Conservation (phyloP, 2,329 filamentous ascomycete species). For the Lachnellula hyalina region DNA sequence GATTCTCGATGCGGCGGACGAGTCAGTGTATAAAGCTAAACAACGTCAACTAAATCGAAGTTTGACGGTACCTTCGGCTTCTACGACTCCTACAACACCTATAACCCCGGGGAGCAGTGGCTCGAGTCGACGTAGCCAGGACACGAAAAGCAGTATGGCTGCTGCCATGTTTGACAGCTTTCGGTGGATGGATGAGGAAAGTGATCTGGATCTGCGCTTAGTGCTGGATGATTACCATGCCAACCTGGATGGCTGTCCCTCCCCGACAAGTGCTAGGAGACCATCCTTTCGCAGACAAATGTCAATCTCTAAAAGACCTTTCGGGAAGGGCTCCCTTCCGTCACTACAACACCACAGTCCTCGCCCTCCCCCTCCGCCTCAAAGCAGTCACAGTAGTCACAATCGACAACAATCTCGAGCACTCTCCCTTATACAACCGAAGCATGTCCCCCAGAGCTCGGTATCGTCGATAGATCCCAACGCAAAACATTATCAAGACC, state of each 20-base stretch:
- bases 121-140: conserved; percentile 11
- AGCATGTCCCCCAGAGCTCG: conserved; percentile 36
- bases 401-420: conserved; percentile 46
- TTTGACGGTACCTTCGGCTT: conserved; percentile 20
- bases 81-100: conserved; percentile 23
- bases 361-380: conserved; percentile 23
- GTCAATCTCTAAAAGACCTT: conserved; percentile 63
- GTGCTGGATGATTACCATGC: conserved; percentile 66
- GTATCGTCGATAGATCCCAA: conserved; percentile 58
- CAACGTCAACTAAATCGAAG: conserved; percentile 35
- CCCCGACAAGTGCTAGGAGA: conserved; percentile 41
- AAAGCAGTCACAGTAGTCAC: conserved; percentile 16
- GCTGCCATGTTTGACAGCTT: conserved; percentile 57
- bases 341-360: conserved; percentile 24
- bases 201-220: conserved; percentile 62
- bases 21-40: conserved; percentile 47
- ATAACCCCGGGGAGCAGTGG: conserved; percentile 19
- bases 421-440: conserved; percentile 47
- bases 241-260: conserved; percentile 48
- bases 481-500: conserved; percentile 83
- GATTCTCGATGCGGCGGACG: conserved; percentile 53
- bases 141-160: conserved; percentile 21
- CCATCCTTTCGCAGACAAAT: conserved; percentile 66
- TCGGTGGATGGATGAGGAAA: conserved; percentile 68
- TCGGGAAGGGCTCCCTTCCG: conserved; percentile 48